Percentiles rank a stretch among this genome's conserved stretches.
Evolutionary conservation across 192 early-diverging fungal species (phyloP).

Genomic region (Coemansia sp.): DNA sequence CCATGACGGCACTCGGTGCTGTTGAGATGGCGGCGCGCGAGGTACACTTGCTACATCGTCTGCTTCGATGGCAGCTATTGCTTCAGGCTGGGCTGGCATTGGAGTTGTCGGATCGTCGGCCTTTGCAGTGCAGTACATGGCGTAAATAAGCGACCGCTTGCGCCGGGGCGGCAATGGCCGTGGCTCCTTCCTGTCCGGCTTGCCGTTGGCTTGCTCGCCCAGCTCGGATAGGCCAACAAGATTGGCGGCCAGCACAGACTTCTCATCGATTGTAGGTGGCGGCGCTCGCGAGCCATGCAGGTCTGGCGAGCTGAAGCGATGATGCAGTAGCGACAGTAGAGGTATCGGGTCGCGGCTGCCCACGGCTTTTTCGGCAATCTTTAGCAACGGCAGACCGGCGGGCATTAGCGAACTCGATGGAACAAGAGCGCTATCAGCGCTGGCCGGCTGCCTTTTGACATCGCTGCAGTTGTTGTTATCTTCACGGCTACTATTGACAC

Average conservation of each 20-base stretch:
- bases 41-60: not conserved
- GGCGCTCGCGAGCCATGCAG: constrained; percentile 1
- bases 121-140: constrained; percentile 50
- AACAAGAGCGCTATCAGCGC: not conserved
- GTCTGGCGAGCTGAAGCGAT: constrained; percentile 14
- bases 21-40: not conserved
- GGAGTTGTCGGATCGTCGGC: constrained; percentile 6
- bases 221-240: not conserved
- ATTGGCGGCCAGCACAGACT: not conserved
- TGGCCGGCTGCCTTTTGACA: not conserved
- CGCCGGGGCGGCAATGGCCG: constrained; percentile 32
- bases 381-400: not conserved
- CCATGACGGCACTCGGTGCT: constrained; percentile 10
- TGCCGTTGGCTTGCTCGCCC: not conserved
- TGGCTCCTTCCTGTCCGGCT: not conserved
- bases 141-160: constrained; percentile 56
- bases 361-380: not conserved
- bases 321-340: constrained; percentile 16
- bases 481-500: not conserved
- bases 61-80: not conserved
- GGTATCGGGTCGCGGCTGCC: not conserved
- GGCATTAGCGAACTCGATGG: not conserved
- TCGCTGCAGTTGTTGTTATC: not conserved
- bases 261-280: constrained; percentile 3
- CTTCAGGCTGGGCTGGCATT: not conserved